Percentiles rank a stretch among this genome's conserved stretches.
Evolutionary conservation across 75 land plant species (phyloP).

Genomic region (Sequoia sempervirens): DNA sequence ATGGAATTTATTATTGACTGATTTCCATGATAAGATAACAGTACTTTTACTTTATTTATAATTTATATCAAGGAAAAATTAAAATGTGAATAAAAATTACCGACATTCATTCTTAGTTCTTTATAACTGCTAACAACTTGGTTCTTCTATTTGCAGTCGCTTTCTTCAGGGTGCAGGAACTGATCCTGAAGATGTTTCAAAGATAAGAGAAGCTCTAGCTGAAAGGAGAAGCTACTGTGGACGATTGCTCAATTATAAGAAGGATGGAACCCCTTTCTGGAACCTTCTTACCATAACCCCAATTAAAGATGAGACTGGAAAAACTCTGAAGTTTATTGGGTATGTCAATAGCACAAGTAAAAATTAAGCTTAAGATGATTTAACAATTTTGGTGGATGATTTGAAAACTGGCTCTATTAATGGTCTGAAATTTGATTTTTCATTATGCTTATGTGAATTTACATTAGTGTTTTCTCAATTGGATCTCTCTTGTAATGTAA

Average conservation of each 20-base stretch:
- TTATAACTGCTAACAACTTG: background rate
- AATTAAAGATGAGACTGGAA: constrained; percentile 66
- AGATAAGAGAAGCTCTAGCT: constrained; percentile 55
- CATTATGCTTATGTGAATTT: background rate
- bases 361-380: background rate
- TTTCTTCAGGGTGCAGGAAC: constrained; percentile 84
- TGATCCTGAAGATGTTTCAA: constrained; percentile 61
- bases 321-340: constrained; percentile 78
- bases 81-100: background rate
- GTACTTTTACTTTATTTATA: background rate
- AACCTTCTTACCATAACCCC: constrained; percentile 84
- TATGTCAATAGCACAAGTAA: constrained; percentile 13
- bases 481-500: background rate
- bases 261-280: constrained; percentile 83
- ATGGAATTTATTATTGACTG: background rate
- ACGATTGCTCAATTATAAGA: constrained; percentile 80
- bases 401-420: background rate
- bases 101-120: background rate
- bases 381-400: background rate
- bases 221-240: constrained; percentile 72
- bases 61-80: background rate
- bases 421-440: background rate
- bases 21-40: background rate
- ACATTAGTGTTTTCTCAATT: background rate
- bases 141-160: constrained; percentile 46